A percentile compares a stretch with the other conserved stretches of the same genome.
Evolutionary conservation across 306 rosid genomes (phyloP).

Genomic region (Ormosia emarginata): DNA sequence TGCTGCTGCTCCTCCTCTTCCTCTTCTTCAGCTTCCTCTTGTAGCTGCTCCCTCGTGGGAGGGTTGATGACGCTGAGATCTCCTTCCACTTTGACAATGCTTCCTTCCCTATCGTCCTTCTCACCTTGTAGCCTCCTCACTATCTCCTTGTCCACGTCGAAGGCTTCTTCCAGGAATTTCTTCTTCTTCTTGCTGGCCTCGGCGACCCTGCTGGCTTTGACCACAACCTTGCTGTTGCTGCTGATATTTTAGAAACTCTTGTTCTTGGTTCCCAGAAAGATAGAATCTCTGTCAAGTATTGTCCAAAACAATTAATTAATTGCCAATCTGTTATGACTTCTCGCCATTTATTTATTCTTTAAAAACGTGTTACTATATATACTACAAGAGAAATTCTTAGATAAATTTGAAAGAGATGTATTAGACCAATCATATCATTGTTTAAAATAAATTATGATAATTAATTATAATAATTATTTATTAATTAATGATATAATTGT

Average conservation of each 20-base stretch:
- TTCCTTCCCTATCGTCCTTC: slow-evolving; percentile 40
- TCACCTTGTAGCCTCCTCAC: slow-evolving; percentile 36
- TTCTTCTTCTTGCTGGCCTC: not conserved
- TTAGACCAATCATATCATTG: too few relatives aligned
- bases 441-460: too few relatives aligned
- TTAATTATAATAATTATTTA: too few relatives aligned
- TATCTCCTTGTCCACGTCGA: slow-evolving; percentile 35
- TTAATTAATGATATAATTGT: too few relatives aligned
- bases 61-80: slow-evolving; percentile 44
- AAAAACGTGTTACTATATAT: not conserved
- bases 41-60: not conserved
- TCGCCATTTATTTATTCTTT: too few relatives aligned
- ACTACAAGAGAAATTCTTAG: too few relatives aligned
- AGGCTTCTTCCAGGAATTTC: slow-evolving; percentile 35
- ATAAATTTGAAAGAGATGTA: too few relatives aligned
- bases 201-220: not conserved
- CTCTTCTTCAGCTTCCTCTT: not conserved
- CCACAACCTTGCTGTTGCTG: not conserved
- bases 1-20: not conserved
- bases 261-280: slow-evolving; percentile 60
- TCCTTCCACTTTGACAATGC: slow-evolving; percentile 49
- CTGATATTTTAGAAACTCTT: slow-evolving; percentile 21
- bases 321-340: not conserved
- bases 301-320: not conserved
- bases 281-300: slow-evolving; percentile 49